Percentiles rank a stretch among this genome's conserved stretches.
Conservation (phyloP, 2,329 filamentous ascomycete genomes). For the Sarocladium strictum region DNA sequence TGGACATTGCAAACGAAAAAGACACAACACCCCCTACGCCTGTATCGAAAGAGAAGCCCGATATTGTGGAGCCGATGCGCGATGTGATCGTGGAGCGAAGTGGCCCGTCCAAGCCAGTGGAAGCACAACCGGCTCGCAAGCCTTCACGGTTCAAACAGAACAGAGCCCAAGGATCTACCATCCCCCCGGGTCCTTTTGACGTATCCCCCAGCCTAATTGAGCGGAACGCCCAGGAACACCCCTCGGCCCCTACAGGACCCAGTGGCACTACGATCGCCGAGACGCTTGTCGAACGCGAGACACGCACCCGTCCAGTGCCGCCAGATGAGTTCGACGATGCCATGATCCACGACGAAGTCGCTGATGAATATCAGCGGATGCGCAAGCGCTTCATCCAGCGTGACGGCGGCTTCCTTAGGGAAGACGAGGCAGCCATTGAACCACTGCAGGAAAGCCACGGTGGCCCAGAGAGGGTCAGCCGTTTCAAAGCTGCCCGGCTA, state of each 20-base stretch:
- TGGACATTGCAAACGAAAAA: conserved; percentile 60
- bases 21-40: conserved; percentile 12
- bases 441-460: conserved; percentile 63
- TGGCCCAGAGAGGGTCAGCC: conserved; percentile 58
- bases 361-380: conserved; percentile 74
- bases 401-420: conserved; percentile 73
- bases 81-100: conserved; percentile 45
- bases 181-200: conserved; percentile 38
- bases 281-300: conserved; percentile 50
- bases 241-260: conserved; percentile 40
- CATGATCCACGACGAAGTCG: conserved; percentile 71
- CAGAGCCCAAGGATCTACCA: conserved; percentile 16
- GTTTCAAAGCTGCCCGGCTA: conserved; percentile 67
- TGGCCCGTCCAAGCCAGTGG: conserved; percentile 14
- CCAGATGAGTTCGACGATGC: conserved; percentile 63
- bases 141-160: conserved; percentile 48
- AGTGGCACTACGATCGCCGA: conserved; percentile 53
- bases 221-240: conserved; percentile 29
- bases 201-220: conserved; percentile 34
- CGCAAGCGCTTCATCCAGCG: conserved; percentile 78
- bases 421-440: conserved; percentile 61
- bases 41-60: conserved; percentile 19
- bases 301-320: conserved; percentile 20
- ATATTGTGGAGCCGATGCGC: conserved; percentile 40
- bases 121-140: conserved; percentile 29